These are phyloP conservation scores for Podospora australis DNA, from an alignment of 495 filamentous ascomycete species.

Conservation along the genomic window DNA sequence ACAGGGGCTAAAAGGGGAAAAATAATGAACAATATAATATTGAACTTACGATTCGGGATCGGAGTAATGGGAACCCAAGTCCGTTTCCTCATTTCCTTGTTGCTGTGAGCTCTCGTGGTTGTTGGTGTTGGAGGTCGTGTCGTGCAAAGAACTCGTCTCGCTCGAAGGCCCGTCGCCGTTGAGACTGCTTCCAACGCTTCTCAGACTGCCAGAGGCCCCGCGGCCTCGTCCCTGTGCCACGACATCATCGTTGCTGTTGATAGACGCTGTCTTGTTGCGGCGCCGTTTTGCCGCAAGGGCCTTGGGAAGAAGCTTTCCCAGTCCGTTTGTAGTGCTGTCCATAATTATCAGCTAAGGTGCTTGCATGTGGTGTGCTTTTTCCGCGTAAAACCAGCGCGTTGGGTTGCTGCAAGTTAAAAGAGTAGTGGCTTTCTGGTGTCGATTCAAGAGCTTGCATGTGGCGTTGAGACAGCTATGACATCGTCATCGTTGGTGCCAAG, in stretches of 20 bases:
- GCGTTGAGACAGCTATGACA: conserved; percentile 5
- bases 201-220: conserved; percentile 20
- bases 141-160: neutral
- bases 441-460: neutral
- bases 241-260: conserved; percentile 22
- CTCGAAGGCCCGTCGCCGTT: conserved; percentile 5
- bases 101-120: conserved; percentile 14
- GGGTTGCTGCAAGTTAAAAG: neutral
- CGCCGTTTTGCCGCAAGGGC: conserved; percentile 36
- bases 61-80: conserved; percentile 12
- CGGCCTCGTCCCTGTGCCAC: conserved; percentile 10
- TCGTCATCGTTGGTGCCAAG: conserved; percentile 2
- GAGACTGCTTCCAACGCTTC: conserved; percentile 17
- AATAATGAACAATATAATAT: too few relatives aligned
- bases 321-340: conserved; percentile 30
- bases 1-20: neutral
- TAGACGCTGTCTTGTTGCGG: conserved; percentile 30
- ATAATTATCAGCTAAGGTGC: conserved; percentile 7
- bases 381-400: neutral
- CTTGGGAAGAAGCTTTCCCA: conserved; percentile 45
- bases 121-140: conserved; percentile 17
- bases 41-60: neutral
- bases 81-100: conserved; percentile 12
- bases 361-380: neutral
- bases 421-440: neutral